A percentile compares a stretch with the other conserved stretches of the same genome.
These are phyloP conservation scores for Trametes cubensis DNA, from an alignment of 768 basidiomycete genomes.

Conservation along the genomic window DNA sequence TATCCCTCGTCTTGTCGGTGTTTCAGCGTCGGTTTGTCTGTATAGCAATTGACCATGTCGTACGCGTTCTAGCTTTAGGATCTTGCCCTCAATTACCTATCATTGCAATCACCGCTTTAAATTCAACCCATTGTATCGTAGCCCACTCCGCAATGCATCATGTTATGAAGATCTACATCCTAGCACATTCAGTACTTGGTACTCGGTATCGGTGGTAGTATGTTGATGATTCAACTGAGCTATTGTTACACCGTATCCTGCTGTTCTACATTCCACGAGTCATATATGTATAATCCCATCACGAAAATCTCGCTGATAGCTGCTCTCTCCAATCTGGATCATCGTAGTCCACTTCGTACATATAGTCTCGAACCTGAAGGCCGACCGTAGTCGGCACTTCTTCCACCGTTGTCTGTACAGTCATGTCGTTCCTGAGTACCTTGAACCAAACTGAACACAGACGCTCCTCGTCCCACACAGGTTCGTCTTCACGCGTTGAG, in stretches of 20 bases:
- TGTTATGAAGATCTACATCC: neutral
- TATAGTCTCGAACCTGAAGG: constrained; percentile 13
- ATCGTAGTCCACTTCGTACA: constrained; percentile 14
- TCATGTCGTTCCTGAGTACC: neutral
- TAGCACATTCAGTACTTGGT: neutral
- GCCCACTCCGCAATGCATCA: constrained; percentile 19
- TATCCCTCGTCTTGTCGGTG: neutral
- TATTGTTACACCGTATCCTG: too few relatives aligned
- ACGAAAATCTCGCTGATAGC: neutral
- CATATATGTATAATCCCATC: too few relatives aligned
- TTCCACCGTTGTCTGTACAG: neutral
- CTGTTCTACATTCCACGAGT: too few relatives aligned
- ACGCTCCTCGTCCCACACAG: constrained; percentile 13
- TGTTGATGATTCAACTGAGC: too few relatives aligned
- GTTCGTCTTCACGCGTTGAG: constrained; percentile 11
- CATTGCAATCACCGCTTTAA: constrained; percentile 14
- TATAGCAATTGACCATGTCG: constrained; percentile 20
- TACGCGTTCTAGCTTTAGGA: constrained; percentile 10
- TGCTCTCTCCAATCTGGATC: neutral
- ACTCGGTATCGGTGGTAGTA: neutral
- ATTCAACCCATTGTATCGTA: constrained; percentile 24
- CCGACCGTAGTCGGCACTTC: constrained; percentile 1
- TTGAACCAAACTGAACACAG: constrained; percentile 7
- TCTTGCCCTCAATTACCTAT: constrained; percentile 2
- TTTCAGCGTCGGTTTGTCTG: constrained; percentile 11